Evolutionary conservation across 1,284 basidiomycete species (phyloP), one percentile per base, ranked within the genome.

Genomic region (Fomitopsis schrenkii): DNA sequence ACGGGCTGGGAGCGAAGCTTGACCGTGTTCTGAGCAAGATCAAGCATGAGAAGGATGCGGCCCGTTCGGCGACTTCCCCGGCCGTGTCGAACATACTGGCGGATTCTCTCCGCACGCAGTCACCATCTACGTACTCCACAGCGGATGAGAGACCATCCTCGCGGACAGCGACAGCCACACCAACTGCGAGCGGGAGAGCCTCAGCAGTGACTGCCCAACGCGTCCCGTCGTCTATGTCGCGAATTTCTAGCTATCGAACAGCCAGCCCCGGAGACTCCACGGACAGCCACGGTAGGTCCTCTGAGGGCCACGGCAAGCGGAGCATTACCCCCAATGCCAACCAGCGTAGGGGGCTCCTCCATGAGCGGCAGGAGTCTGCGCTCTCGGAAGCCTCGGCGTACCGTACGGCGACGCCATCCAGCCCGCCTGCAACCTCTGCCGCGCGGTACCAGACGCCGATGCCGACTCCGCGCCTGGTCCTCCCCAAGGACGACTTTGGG

Each of bases 401-500:
- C 64, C 80, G 79, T 12, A 87, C 84, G 1, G 80, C 83, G 59
- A 62, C 71, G 26, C 64, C 69, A 14, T 62, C 71, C 10, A 61
- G 69, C 41, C 67, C 75, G 45, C 59, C 71, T 65, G 36, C 72
- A 61, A 8, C 71, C 69, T 15, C 65, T 72, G 35, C 74, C 72
- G 19, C 67, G 72, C 35, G 72, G 74, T 36, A 77, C 66, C 1
- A 74, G 64, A 60, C 63, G 54, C 58, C 64, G 7, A 55, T 61
- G 19, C 58, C 61, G 28, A 66, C 64, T 41, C 64, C 69, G 38
- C 69, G 69, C 56, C 77, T 83, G 9, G 73, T 86, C 33, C 74
- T 91, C 48, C 86, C 90, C 28, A 84, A 83, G 64, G 88, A 94
- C 69, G 92, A 95, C 72, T 95, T 95, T 74, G 94, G 94, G 1